A percentile compares a stretch with the other conserved stretches of the same genome.
These are phyloP conservation scores for Claviceps sorghi DNA, from an alignment of 2,329 filamentous ascomycete genomes.

Conservation along the genomic window DNA sequence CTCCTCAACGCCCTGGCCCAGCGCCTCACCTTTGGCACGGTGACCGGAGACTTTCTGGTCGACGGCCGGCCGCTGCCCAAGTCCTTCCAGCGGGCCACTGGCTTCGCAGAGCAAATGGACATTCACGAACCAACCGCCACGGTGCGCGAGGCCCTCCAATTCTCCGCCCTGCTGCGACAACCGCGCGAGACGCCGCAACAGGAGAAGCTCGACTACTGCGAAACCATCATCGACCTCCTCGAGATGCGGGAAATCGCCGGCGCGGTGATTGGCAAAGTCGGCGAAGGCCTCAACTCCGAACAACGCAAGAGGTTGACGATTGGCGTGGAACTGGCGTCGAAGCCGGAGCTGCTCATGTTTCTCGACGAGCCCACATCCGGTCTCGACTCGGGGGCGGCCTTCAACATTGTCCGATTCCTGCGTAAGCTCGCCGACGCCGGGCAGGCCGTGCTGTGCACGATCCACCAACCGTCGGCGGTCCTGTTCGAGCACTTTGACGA, in stretches of 20 bases:
- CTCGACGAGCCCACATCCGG: constrained; percentile 49
- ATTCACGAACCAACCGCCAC: constrained; percentile 53
- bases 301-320: constrained; percentile 43
- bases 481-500: constrained; percentile 44
- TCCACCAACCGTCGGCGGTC: constrained; percentile 43
- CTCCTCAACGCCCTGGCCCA: constrained; percentile 60
- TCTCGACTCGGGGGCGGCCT: constrained; percentile 42
- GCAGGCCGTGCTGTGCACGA: constrained; percentile 45
- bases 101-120: constrained; percentile 52
- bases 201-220: constrained; percentile 55
- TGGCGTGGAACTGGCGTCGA: constrained; percentile 40
- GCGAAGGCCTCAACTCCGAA: constrained; percentile 46
- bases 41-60: constrained; percentile 65
- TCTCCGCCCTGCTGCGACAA: constrained; percentile 51
- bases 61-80: constrained; percentile 57
- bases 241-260: constrained; percentile 55
- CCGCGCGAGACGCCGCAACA: constrained; percentile 37
- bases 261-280: constrained; percentile 45
- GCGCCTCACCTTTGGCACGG: constrained; percentile 61
- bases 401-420: constrained; percentile 47
- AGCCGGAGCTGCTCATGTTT: constrained; percentile 47
- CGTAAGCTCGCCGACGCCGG: constrained; percentile 45
- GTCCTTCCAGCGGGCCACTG: constrained; percentile 68
- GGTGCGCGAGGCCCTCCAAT: constrained; percentile 50
- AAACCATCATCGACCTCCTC: constrained; percentile 52